Base-by-base conservation (phyloP, 805 yeast genomes). In the Phaffomyces thermotolerans region DNA sequence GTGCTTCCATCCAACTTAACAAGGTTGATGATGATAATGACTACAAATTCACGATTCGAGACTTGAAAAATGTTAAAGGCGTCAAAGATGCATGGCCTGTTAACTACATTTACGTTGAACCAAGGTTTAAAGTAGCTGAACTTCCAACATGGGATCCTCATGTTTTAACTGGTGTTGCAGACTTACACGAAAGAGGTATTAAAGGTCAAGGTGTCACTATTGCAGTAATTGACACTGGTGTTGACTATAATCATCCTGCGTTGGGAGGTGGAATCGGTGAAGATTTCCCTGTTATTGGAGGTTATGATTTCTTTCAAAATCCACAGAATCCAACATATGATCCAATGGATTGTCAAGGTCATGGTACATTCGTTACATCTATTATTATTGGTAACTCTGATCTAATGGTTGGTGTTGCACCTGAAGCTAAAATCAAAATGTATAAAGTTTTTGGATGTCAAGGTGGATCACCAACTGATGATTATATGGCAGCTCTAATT, bases 321-420 rank as follows among this genome's bases (percentile, higher is more conserved):
- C 27, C 36, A 1, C 7, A 24, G 3, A 42, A 45, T 27, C 52
- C 53, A 29, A 15, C 41, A 9, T 12, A 18, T 20, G 49, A 48
- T 17, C 49, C 49, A 33, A 41, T 42, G 44, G 53, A 50, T 39
- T 48, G 51, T 44, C 41, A 25, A 8, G 53, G 53, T 18, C 53
- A 50, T 27, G 51, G 53, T 41, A 47, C 51, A 8, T 50, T 48
- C 36, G 51, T 47, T 14, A 40, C 51, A 13, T 48, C 51, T 25
- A 30, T 45, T 29, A 48, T 48, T 27, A 31, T 48, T 30, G 49
- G 43, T 25, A 29, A 48, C 15, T 38, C 44, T 23, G 38, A 40
- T 8, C 18, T 24, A 1, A 3, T 43, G 9, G 14, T 9, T 8
- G 53, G 51, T 43, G 51, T 48, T 37, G 51, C 53, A 15, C 51